phyloP scores from a whole-genome alignment of 73 alveolate species.

The Paramecium pentaurelia region DNA sequence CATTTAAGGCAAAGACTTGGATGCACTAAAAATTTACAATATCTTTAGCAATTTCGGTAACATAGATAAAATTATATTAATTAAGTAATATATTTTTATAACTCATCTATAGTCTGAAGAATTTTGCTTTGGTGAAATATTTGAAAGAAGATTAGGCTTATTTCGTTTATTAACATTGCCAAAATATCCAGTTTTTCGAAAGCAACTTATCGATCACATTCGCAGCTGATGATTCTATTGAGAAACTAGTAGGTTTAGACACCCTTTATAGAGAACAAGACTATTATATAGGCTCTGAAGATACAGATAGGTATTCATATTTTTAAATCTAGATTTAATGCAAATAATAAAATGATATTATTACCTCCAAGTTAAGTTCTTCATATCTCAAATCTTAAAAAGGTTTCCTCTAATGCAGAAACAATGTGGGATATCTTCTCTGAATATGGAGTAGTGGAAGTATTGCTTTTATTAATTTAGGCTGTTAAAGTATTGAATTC shows the following conservation, averaged over 20 bases:
- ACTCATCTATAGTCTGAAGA: neutral
- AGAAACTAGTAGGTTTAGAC: neutral
- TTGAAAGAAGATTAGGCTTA: conserved; percentile 25
- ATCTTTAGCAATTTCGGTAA: conserved; percentile 46
- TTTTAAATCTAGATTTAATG: neutral
- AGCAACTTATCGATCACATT: neutral
- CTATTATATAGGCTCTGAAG: conserved; percentile 36
- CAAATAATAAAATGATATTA: conserved; percentile 27
- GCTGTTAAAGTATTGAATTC: conserved; percentile 46
- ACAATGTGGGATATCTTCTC: conserved; percentile 53
- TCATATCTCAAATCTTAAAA: conserved; percentile 47
- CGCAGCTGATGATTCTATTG: conserved; percentile 40
- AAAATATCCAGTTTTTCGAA: neutral
- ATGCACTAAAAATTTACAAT: conserved; percentile 5
- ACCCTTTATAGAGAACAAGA: conserved; percentile 8
- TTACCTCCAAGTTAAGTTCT: conserved; percentile 48
- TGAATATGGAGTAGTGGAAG: conserved; percentile 22
- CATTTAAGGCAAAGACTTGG: neutral
- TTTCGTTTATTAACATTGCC: conserved; percentile 33
- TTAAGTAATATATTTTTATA: neutral
- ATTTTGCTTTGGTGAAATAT: conserved; percentile 30
- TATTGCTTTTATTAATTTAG: neutral
- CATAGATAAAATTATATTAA: conserved; percentile 26
- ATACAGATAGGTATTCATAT: neutral
- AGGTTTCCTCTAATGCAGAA: conserved; percentile 36